phyloP scores from a whole-genome alignment of 495 filamentous ascomycete species.

The Cudoniella acicularis region DNA sequence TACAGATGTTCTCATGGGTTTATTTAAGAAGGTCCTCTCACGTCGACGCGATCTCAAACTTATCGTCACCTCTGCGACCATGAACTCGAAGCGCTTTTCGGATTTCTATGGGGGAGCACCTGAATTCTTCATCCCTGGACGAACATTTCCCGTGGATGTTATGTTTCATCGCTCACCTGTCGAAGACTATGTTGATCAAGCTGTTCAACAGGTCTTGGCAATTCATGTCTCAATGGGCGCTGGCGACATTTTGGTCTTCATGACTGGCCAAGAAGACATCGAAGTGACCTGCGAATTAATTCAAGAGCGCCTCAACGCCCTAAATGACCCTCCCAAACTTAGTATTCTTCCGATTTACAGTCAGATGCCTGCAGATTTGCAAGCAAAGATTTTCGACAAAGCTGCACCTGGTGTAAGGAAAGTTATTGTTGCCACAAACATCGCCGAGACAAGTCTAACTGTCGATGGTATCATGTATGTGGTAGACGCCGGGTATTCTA shows the following conservation, averaged over 20 bases:
- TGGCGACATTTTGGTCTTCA: conserved; percentile 97
- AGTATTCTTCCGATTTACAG: conserved; percentile 97
- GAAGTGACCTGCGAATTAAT: conserved; percentile 93
- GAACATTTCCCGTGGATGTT: conserved; percentile 96
- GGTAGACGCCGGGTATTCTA: conserved; percentile 92
- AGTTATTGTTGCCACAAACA: conserved; percentile 97
- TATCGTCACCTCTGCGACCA: conserved; percentile 97
- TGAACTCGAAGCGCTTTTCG: conserved; percentile 96
- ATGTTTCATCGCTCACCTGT: conserved; percentile 94
- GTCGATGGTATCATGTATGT: conserved; percentile 99
- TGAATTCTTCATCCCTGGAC: conserved; percentile 93
- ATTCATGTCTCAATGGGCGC: conserved; percentile 91
- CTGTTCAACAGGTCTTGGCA: conserved; percentile 94
- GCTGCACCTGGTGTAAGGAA: conserved; percentile 90
- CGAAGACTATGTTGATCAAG: conserved; percentile 96
- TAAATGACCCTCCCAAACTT: conserved; percentile 93
- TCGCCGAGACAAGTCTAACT: conserved; percentile 96
- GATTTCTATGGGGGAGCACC: conserved; percentile 97
- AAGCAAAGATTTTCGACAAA: conserved; percentile 95
- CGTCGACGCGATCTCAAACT: conserved; percentile 88
- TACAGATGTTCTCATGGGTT: conserved; percentile 95
- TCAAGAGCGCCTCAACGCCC: conserved; percentile 79
- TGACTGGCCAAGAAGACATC: conserved; percentile 99
- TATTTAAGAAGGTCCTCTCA: conserved; percentile 94
- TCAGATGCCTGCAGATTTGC: conserved; percentile 97